A percentile compares a stretch with the other conserved stretches of the same genome.
Evolutionary conservation across 345 rosid species (phyloP).

Genomic region (Mallotus nudiflorus): DNA sequence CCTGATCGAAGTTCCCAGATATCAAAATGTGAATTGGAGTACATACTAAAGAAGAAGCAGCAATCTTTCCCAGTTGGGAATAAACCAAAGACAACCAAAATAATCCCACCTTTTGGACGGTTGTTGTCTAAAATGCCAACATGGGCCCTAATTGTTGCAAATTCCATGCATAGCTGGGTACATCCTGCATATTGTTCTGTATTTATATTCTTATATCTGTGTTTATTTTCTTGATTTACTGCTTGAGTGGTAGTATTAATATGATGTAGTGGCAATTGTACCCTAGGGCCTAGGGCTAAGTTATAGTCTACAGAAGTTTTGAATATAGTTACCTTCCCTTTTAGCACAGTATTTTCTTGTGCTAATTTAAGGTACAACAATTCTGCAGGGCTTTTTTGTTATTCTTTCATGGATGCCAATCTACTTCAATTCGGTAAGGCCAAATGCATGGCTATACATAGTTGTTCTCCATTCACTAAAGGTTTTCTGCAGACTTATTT

Average conservation of each 20-base stretch:
- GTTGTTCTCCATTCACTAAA: neutral
- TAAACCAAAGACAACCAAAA: constrained; percentile 39
- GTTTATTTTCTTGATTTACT: constrained; percentile 8
- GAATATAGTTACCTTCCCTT: neutral
- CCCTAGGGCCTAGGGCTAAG: neutral
- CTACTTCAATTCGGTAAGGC: constrained; percentile 83
- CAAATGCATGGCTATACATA: neutral
- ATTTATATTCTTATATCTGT: constrained; percentile 5
- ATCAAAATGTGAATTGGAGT: constrained; percentile 72
- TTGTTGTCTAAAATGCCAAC: constrained; percentile 87
- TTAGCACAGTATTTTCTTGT: neutral
- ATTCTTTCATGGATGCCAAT: constrained; percentile 99
- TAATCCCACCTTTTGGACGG: constrained; percentile 79
- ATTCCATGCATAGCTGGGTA: constrained; percentile 99
- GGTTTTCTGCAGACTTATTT: neutral
- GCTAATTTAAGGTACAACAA: neutral
- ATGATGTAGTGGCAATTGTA: neutral
- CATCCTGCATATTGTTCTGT: constrained; percentile 13
- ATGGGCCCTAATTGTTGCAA: constrained; percentile 91
- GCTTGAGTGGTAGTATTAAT: neutral
- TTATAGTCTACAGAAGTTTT: neutral
- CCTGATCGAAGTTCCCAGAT: constrained; percentile 81
- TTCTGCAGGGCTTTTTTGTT: constrained; percentile 85
- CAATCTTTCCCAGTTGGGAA: constrained; percentile 38
- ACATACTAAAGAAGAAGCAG: constrained; percentile 52